A percentile compares a stretch with the other conserved stretches of the same genome.
These are phyloP conservation scores for Saturnispora mendoncae DNA, from an alignment of 805 yeast species.

Conservation along the genomic window DNA sequence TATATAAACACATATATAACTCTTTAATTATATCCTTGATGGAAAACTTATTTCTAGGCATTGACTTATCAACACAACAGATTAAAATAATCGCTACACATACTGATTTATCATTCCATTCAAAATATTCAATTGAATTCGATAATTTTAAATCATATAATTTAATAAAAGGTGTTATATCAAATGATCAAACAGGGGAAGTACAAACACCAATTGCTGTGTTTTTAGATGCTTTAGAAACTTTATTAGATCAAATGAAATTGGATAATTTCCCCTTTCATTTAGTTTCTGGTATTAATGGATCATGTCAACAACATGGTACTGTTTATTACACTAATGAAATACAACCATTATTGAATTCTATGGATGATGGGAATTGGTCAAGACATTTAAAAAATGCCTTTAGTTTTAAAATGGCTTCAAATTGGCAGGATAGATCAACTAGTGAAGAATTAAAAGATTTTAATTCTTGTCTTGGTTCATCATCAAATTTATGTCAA, in stretches of 20 bases:
- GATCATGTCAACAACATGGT: constrained; percentile 92
- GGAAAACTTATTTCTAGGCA: constrained; percentile 45
- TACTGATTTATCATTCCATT: constrained; percentile 38
- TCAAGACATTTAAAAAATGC: constrained; percentile 41
- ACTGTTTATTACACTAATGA: constrained; percentile 67
- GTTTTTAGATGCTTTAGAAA: constrained; percentile 83
- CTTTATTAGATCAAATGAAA: constrained; percentile 45
- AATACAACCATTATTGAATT: constrained; percentile 35
- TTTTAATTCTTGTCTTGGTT: constrained; percentile 58
- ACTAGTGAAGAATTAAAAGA: constrained; percentile 58
- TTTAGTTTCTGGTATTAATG: constrained; percentile 58
- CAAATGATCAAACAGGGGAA: constrained; percentile 44
- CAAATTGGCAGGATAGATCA: constrained; percentile 95
- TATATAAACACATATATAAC: neutral
- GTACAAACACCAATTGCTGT: constrained; percentile 75
- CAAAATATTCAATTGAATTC: constrained; percentile 58
- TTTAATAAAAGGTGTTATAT: constrained; percentile 65
- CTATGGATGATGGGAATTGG: constrained; percentile 28
- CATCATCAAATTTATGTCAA: constrained; percentile 47
- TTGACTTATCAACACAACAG: constrained; percentile 87
- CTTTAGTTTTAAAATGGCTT: constrained; percentile 58
- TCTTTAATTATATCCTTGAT: constrained; percentile 8
- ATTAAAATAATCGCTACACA: constrained; percentile 65
- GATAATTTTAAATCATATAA: constrained; percentile 50
- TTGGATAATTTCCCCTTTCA: constrained; percentile 46